Base-by-base conservation (phyloP, 225 moss, liverwort and hornwort species). In the Bryoerythrophyllum caledonicum region DNA sequence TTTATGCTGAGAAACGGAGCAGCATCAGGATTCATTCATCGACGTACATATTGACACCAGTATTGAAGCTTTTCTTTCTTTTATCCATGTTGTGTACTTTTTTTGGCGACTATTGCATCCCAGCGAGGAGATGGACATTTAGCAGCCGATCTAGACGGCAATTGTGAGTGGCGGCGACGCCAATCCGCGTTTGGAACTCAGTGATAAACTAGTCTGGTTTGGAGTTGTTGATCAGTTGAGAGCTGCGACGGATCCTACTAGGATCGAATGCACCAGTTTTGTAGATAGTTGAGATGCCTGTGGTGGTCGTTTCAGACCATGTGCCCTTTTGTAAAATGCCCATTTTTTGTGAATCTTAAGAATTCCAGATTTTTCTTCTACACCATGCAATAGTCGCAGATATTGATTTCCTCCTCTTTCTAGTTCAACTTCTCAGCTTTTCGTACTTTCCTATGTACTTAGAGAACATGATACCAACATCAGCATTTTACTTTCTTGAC, bases 231-330 rank as follows among this genome's bases (percentile, higher is more conserved):
- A 20, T 27, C 2, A 60, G 60, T 72, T 72, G 73, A 72, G 85
- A 79, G 78, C 69, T 76, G 76, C 73, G 79, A 59, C 46, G 73
- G 75, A 82, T 52, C 38, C 38, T 38, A 38, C 38, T 38, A 71
- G 43, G 68, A 75, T 15, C 62, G 75, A 67, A 57, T 49, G 63
- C 63, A 44, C 78, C 13, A 75, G 68, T 61, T 79, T 85, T 82
- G 85, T 85, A 76, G 85, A 85, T 85, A 82, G 76, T 72, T 64
- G 79, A 64, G 79, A 28, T 37, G 13, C 35, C 57, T 19, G 12
- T 67, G 65, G 57, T 59, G 65, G 59, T 69, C 26, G 4, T 37
- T 70, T 55, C 5, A 55, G 54, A 67, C 48, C 21, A 26, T 68
- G 57, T 62, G 63, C 28, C 8, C 65, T 76, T 70, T 21, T 86